Evolutionary conservation across 2,329 filamentous ascomycete species (phyloP).

Genomic region (Alternaria burnsii): DNA sequence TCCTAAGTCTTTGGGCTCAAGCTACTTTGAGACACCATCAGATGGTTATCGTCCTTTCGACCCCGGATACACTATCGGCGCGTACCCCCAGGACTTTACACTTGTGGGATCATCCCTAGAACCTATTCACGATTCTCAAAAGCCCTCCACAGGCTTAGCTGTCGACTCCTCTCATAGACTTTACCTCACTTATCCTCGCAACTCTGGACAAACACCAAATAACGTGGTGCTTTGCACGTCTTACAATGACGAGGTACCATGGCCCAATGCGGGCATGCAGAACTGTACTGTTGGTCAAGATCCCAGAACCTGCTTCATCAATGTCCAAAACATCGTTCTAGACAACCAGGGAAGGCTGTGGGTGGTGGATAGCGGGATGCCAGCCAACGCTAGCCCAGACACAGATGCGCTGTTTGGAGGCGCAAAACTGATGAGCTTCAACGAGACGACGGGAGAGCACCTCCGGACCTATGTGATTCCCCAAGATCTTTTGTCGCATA

Average conservation of each 20-base stretch:
- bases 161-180: conserved; percentile 50
- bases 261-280: conserved; percentile 53
- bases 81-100: conserved; percentile 47
- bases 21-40: conserved; percentile 20
- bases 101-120: conserved; percentile 49
- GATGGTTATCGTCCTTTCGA: conserved; percentile 23
- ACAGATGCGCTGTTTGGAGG: conserved; percentile 44
- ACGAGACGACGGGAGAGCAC: conserved; percentile 41
- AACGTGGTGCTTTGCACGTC: conserved; percentile 52
- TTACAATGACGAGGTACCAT: conserved; percentile 54
- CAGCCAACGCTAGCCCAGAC: conserved; percentile 33
- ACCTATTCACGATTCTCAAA: conserved; percentile 50
- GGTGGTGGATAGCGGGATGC: conserved; percentile 55
- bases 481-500: conserved; percentile 42
- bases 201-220: conserved; percentile 47
- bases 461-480: conserved; percentile 52
- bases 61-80: conserved; percentile 23
- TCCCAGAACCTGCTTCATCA: conserved; percentile 55
- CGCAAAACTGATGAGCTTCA: conserved; percentile 56
- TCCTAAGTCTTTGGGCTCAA: conserved; percentile 1
- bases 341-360: conserved; percentile 52
- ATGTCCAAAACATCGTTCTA: conserved; percentile 57
- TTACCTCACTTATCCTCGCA: conserved; percentile 56
- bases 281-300: conserved; percentile 52
- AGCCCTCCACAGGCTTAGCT: conserved; percentile 52